A percentile compares a stretch with the other conserved stretches of the same genome.
These are phyloP conservation scores for Xylaria bambusicola DNA, from an alignment of 495 filamentous ascomycete species.

Conservation along the genomic window DNA sequence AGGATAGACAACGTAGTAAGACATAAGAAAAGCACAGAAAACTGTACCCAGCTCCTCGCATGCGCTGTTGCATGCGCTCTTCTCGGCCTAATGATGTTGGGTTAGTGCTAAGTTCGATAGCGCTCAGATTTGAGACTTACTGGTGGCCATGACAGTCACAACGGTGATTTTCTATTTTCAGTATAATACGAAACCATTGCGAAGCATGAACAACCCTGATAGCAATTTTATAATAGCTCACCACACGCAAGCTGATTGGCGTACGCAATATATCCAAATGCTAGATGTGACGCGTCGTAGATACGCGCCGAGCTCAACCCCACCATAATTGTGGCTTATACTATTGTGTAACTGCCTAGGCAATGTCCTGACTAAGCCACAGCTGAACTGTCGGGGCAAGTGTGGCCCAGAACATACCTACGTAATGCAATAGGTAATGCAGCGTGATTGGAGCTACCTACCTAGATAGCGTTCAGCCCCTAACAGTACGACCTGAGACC, in stretches of 20 bases:
- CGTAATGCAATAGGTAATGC: too few relatives aligned
- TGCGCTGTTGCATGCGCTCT: slow-evolving; percentile 53
- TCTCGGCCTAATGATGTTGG: slow-evolving; percentile 37
- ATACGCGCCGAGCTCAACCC: slow-evolving; percentile 15
- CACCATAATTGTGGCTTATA: slow-evolving; percentile 4
- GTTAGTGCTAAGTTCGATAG: slow-evolving; percentile 20
- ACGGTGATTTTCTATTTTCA: background rate
- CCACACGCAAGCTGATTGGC: too few relatives aligned
- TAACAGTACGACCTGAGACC: too few relatives aligned
- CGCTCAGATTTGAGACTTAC: slow-evolving; percentile 20
- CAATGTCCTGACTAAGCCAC: background rate
- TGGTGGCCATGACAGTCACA: slow-evolving; percentile 26
- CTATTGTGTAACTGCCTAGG: background rate
- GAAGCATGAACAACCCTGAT: too few relatives aligned
- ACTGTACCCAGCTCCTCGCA: slow-evolving; percentile 51
- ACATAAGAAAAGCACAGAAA: background rate
- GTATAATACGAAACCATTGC: slow-evolving; percentile 2
- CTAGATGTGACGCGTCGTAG: slow-evolving; percentile 10
- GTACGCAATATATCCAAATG: too few relatives aligned
- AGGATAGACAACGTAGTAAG: slow-evolving; percentile 6
- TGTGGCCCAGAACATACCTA: too few relatives aligned
- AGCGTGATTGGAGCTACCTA: too few relatives aligned
- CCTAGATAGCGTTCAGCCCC: too few relatives aligned
- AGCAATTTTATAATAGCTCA: too few relatives aligned
- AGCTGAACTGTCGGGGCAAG: too few relatives aligned